Evolutionary conservation across 1,284 basidiomycete genomes (phyloP).

Genomic region (Lentinula novae-zelandiae): DNA sequence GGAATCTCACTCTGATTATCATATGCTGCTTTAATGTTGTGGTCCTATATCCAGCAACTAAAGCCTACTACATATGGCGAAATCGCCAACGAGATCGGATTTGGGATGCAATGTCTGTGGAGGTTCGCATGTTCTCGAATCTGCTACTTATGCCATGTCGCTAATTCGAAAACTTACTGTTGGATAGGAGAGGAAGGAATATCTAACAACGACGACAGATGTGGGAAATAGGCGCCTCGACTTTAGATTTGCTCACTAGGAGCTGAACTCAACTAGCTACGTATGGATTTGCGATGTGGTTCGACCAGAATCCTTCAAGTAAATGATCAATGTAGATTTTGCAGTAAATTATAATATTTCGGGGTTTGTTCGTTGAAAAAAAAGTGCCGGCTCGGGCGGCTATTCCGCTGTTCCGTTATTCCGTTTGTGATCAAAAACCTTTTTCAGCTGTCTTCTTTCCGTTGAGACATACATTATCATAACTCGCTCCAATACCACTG

Average conservation of each 20-base stretch:
- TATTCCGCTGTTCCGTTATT: neutral
- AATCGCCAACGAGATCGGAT: conserved; percentile 43
- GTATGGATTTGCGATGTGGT: too few relatives aligned
- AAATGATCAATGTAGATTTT: too few relatives aligned
- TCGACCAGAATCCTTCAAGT: too few relatives aligned
- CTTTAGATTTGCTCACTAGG: conserved; percentile 41
- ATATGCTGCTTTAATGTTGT: conserved; percentile 45
- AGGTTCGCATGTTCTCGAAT: conserved; percentile 28
- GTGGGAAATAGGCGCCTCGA: conserved; percentile 38
- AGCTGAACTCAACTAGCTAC: neutral
- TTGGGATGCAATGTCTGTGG: conserved; percentile 49
- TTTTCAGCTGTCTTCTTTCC: neutral
- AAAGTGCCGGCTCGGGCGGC: neutral
- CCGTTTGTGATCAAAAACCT: neutral
- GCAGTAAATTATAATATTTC: too few relatives aligned
- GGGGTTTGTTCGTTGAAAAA: too few relatives aligned
- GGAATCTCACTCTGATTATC: conserved; percentile 42
- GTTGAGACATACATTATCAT: neutral
- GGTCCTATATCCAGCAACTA: conserved; percentile 47
- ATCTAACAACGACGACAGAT: conserved; percentile 39
- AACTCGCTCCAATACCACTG: neutral
- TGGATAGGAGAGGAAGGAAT: conserved; percentile 36
- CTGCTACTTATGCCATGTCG: neutral
- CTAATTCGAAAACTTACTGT: neutral
- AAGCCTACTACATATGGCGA: conserved; percentile 48